A percentile compares a stretch with the other conserved stretches of the same genome.
These are phyloP conservation scores for Backusella liffmaniae DNA, from an alignment of 192 early-diverging fungal species.

Conservation along the genomic window DNA sequence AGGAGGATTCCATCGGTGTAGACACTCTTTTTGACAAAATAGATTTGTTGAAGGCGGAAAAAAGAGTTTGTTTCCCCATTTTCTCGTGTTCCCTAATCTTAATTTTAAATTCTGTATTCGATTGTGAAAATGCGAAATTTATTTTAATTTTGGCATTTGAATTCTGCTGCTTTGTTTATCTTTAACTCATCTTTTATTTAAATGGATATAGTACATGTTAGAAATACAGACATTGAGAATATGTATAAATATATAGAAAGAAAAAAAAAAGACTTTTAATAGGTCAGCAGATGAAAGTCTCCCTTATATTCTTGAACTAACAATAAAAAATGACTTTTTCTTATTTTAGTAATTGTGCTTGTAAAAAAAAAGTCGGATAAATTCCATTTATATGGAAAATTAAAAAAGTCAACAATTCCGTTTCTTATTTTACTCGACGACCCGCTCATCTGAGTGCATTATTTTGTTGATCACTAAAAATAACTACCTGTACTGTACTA, in stretches of 20 bases:
- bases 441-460: slow-evolving; percentile 6
- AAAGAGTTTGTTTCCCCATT: neutral
- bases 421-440: neutral
- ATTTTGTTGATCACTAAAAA: neutral
- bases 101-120: neutral
- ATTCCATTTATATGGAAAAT: neutral
- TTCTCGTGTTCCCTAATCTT: neutral
- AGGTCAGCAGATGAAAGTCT: neutral
- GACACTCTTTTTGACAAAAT: neutral
- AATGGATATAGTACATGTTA: neutral
- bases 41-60: neutral
- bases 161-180: neutral
- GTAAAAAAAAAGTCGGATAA: slow-evolving; percentile 2
- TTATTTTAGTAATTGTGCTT: slow-evolving; percentile 5
- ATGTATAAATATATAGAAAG: neutral
- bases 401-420: neutral
- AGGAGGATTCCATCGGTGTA: neutral
- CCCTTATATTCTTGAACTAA: neutral
- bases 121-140: neutral
- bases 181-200: neutral
- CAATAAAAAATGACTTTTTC: neutral
- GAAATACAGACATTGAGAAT: neutral
- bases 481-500: neutral
- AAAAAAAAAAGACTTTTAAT: neutral
- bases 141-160: neutral